phyloP scores from a whole-genome alignment of 1,284 basidiomycete species.

The Laetiporus sulphureus region DNA sequence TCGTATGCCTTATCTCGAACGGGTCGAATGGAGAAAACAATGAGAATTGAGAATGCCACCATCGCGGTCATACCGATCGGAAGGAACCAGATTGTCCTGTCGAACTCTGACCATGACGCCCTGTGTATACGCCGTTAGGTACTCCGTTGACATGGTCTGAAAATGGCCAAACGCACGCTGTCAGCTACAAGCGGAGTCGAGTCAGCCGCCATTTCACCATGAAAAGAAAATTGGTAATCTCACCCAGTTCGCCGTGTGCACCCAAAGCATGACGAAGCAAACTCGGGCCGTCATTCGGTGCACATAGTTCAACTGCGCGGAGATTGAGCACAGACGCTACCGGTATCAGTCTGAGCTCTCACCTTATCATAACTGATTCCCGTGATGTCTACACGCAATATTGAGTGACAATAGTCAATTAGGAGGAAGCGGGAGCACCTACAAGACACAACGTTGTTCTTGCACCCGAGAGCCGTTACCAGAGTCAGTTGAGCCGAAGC shows the following conservation, averaged over 20 bases:
- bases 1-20: conserved; percentile 19
- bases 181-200: too few relatives aligned
- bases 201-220: too few relatives aligned
- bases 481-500: conserved; percentile 53
- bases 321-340: too few relatives aligned
- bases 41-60: conserved; percentile 15
- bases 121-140: too few relatives aligned
- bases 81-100: too few relatives aligned
- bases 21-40: conserved; percentile 19
- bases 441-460: conserved; percentile 60
- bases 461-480: conserved; percentile 54
- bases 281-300: conserved; percentile 47
- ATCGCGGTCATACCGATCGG: conserved; percentile 14
- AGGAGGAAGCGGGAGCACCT: conserved; percentile 16
- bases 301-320: conserved; percentile 46
- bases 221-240: too few relatives aligned
- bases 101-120: too few relatives aligned
- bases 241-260: conserved; percentile 42
- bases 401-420: conserved; percentile 2
- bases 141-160: too few relatives aligned
- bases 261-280: conserved; percentile 40
- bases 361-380: conserved; percentile 56
- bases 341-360: too few relatives aligned
- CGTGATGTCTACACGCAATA: conserved; percentile 39
- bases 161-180: too few relatives aligned